phyloP scores from a whole-genome alignment of 495 filamentous ascomycete species.

The Aspergillus incahuasiensis region DNA sequence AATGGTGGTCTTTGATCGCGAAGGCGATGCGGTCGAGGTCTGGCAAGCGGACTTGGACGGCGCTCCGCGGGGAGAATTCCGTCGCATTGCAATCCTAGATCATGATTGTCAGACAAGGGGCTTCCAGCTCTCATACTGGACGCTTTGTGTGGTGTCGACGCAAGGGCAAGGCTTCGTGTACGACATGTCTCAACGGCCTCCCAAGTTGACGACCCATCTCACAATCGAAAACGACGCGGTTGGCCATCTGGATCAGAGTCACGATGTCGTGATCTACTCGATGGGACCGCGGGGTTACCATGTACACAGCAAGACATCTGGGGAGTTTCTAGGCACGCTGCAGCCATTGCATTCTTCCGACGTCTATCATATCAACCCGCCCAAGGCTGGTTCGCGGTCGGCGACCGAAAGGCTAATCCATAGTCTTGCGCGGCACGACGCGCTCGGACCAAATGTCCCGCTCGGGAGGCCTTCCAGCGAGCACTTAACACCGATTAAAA shows the following conservation, averaged over 20 bases:
- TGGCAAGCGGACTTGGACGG: constrained; percentile 33
- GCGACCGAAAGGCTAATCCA: constrained; percentile 7
- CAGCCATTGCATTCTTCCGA: constrained; percentile 27
- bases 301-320: constrained; percentile 29
- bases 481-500: constrained; percentile 22
- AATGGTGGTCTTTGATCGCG: constrained; percentile 38
- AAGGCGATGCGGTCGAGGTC: constrained; percentile 36
- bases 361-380: constrained; percentile 31
- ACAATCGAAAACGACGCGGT: constrained; percentile 30
- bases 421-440: constrained; percentile 17
- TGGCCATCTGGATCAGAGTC: constrained; percentile 36
- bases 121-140: constrained; percentile 37
- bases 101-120: constrained; percentile 38
- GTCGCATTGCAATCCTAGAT: constrained; percentile 31
- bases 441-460: constrained; percentile 11
- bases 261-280: constrained; percentile 36
- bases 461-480: constrained; percentile 19
- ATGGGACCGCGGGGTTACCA: constrained; percentile 35
- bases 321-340: constrained; percentile 26
- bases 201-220: constrained; percentile 25
- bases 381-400: constrained; percentile 12
- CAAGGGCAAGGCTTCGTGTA: constrained; percentile 38
- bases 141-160: constrained; percentile 38
- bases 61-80: constrained; percentile 32
- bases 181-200: constrained; percentile 37